Evolutionary conservation across 768 basidiomycete species (phyloP).

Genomic region (Krasilnikovozyma curviuscula): DNA sequence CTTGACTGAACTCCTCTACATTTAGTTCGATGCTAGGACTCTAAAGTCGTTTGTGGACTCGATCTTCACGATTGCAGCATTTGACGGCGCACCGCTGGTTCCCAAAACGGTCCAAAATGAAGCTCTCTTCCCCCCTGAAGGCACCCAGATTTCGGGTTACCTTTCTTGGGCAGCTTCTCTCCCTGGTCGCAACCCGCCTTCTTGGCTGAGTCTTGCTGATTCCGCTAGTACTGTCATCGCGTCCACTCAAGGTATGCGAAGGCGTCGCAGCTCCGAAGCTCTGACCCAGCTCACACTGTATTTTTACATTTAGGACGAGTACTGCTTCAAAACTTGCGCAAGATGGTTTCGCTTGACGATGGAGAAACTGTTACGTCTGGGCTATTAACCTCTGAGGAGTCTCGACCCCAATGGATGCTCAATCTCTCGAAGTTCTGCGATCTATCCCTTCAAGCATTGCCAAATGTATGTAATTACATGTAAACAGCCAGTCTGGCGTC

Average conservation of each 20-base stretch:
- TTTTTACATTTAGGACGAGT: constrained; percentile 43
- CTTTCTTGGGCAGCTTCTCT: constrained; percentile 68
- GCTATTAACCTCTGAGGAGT: constrained; percentile 38
- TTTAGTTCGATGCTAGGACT: constrained; percentile 82
- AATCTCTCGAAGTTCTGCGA: constrained; percentile 57
- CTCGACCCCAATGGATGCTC: constrained; percentile 91
- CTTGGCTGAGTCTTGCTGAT: constrained; percentile 82
- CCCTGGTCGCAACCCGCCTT: constrained; percentile 81
- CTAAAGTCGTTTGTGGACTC: constrained; percentile 82
- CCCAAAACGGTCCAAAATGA: constrained; percentile 34
- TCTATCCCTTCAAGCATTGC: constrained; percentile 63
- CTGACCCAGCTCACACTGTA: not conserved
- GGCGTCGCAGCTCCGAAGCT: not conserved
- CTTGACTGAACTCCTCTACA: constrained; percentile 39
- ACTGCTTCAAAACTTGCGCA: constrained; percentile 66
- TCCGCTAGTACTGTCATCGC: constrained; percentile 86
- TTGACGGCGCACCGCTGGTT: constrained; percentile 73
- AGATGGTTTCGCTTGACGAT: constrained; percentile 80
- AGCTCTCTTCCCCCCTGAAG: constrained; percentile 59
- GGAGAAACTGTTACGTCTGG: constrained; percentile 36
- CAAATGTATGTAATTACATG: constrained; percentile 46
- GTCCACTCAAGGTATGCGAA: constrained; percentile 54
- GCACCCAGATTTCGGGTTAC: constrained; percentile 82
- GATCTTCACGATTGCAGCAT: constrained; percentile 69
- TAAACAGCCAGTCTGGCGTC: not conserved